A percentile compares a stretch with the other conserved stretches of the same genome.
These are phyloP conservation scores for Yamadazyma conglobata DNA, from an alignment of 1,139 yeast species.

Conservation along the genomic window DNA sequence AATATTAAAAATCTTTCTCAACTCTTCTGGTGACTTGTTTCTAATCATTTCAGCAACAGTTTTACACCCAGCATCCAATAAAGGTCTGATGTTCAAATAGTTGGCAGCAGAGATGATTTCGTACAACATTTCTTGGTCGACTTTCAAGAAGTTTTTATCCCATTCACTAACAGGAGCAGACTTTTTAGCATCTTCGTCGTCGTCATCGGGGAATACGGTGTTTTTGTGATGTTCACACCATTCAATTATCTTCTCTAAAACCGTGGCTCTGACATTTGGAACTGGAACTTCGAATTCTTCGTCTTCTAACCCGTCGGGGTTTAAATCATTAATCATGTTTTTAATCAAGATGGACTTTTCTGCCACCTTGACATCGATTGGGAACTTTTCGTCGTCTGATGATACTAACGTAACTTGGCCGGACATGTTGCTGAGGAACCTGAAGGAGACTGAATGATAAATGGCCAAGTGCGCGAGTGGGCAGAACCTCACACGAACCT, in stretches of 20 bases:
- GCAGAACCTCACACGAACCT: too few relatives aligned
- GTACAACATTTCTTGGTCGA: conserved; percentile 97
- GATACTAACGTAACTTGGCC: conserved; percentile 64
- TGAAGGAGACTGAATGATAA: too few relatives aligned
- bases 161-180: conserved; percentile 88
- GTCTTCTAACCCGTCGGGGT: conserved; percentile 51
- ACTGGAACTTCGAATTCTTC: conserved; percentile 84
- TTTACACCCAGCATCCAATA: conserved; percentile 94
- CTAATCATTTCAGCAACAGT: conserved; percentile 98
- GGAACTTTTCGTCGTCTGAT: conserved; percentile 70
- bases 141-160: conserved; percentile 94
- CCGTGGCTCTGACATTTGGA: conserved; percentile 85
- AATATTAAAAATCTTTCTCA: conserved; percentile 92
- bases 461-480: too few relatives aligned
- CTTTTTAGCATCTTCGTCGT: conserved; percentile 78
- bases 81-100: conserved; percentile 87
- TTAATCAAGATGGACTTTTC: conserved; percentile 86
- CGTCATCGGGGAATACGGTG: conserved; percentile 69
- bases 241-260: conserved; percentile 85
- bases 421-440: conserved; percentile 20
- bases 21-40: conserved; percentile 94
- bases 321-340: conserved; percentile 83
- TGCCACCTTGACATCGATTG: conserved; percentile 80
- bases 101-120: conserved; percentile 96
- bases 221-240: conserved; percentile 98